Percentiles rank a stretch among this genome's conserved stretches.
Evolutionary conservation across 1,284 basidiomycete species (phyloP).

Genomic region (Ceratobasidium sp.): DNA sequence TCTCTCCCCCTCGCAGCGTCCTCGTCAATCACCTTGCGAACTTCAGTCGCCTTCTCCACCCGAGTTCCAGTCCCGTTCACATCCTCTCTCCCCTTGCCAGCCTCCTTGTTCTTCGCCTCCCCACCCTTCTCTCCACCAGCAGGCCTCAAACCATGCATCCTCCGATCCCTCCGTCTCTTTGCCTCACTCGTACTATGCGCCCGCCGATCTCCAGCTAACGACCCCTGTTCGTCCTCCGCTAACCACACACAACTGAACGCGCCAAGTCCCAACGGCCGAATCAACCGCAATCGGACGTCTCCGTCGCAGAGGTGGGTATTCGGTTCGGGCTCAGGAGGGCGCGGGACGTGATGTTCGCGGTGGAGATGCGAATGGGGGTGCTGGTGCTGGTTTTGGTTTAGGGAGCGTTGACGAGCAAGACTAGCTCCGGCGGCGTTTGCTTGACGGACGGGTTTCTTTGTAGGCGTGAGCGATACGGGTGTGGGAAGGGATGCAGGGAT

Average conservation of each 20-base stretch:
- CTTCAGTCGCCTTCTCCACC: slow-evolving; percentile 22
- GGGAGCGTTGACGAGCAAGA: background rate
- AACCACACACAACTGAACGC: slow-evolving; percentile 84
- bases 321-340: slow-evolving; percentile 1
- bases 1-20: slow-evolving; percentile 14
- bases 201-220: slow-evolving; percentile 46
- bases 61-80: slow-evolving; percentile 44
- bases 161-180: slow-evolving; percentile 45
- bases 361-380: slow-evolving; percentile 1
- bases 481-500: slow-evolving; percentile 9
- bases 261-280: slow-evolving; percentile 72
- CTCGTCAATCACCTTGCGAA: background rate
- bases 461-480: slow-evolving; percentile 7
- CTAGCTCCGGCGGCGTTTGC: background rate
- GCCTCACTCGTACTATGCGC: slow-evolving; percentile 49
- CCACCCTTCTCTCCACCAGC: slow-evolving; percentile 21
- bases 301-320: slow-evolving; percentile 3
- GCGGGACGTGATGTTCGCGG: slow-evolving; percentile 13
- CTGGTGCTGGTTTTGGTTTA: too few relatives aligned
- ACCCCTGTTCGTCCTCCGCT: slow-evolving; percentile 63
- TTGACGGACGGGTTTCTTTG: slow-evolving; percentile 12
- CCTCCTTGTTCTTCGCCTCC: background rate
- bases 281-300: slow-evolving; percentile 52
- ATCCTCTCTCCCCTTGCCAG: background rate
- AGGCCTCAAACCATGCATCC: slow-evolving; percentile 46